Base-by-base conservation (phyloP, 2,329 filamentous ascomycete genomes). In the Fusarium sp. region DNA sequence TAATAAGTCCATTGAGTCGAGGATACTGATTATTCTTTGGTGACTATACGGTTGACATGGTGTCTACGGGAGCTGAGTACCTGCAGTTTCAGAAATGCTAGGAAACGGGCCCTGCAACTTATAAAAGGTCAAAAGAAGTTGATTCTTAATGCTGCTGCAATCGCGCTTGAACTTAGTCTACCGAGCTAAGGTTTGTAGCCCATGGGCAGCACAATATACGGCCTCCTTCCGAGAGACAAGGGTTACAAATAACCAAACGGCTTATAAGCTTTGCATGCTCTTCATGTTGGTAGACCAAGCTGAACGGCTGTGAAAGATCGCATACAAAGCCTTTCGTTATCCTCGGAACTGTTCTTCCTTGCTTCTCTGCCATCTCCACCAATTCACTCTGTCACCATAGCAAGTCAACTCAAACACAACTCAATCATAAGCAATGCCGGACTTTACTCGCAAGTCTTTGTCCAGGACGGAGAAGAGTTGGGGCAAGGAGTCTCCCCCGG, bases 41-140 rank as follows among this genome's bases (percentile, higher is more conserved):
- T 31, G 28, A 28, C 5, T 31, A 15, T 9, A 48, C 15, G 4
- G 18, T 3, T 9, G 45, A 48, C 45, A 48, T 31, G 22, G 5
- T n/a, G 15, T 3, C 3, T 10, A 7, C 3, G 10, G 14, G 20
- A 3, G 7, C 3, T 3, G 0, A n/a, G 3, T 12, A 11, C 8
- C 3, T 30, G 5, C 0, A 12, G 2, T 6, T 13, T 18, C 10
- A 48, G 28, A 16, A 13, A 48, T 13, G 2, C 14, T 2, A 3
- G n/a, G 5, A 13, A 30, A 30, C 13, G 6, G 2, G 11, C 15
- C 5, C 20, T n/a, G 8, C 5, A 12, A 3, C 13, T 16, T 20
- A 5, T 22, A 16, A 30, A 2, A 48, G 7, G 10, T 2, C 9
- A 20, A 16, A 4, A 18, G 13, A 28, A 28, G 13, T 22, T 45